Evolutionary conservation across 352 stramenopile genomes (phyloP).

Genomic region (Phytopythium vexans): DNA sequence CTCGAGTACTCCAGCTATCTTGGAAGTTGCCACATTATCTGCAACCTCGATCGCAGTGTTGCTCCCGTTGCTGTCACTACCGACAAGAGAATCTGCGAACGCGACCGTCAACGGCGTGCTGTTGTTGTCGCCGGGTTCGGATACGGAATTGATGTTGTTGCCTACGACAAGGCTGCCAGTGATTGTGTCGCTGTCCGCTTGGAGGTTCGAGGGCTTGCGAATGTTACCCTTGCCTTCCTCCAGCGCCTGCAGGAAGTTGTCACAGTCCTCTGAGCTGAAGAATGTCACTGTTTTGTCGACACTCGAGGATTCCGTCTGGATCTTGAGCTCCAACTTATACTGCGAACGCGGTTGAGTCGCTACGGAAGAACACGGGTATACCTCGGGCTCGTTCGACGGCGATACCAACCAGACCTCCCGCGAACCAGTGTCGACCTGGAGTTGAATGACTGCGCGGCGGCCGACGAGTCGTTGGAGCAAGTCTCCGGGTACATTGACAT

Average conservation of each 20-base stretch:
- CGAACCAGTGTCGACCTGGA: constrained; percentile 77
- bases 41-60: constrained; percentile 17
- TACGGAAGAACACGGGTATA: constrained; percentile 74
- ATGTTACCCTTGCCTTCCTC: constrained; percentile 84
- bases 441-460: constrained; percentile 78
- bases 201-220: constrained; percentile 39
- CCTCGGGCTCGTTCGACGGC: constrained; percentile 68
- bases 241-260: constrained; percentile 77
- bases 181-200: neutral
- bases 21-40: constrained; percentile 29
- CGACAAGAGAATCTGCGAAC: neutral
- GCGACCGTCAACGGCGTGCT: too few relatives aligned
- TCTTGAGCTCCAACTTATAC: constrained; percentile 82
- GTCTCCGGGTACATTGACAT: constrained; percentile 83
- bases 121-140: neutral
- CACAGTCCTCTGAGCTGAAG: constrained; percentile 73
- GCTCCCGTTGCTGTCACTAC: neutral
- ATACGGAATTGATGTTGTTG: neutral
- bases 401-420: constrained; percentile 82
- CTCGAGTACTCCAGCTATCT: constrained; percentile 59
- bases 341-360: constrained; percentile 73
- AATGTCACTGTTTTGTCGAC: constrained; percentile 86
- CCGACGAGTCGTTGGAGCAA: constrained; percentile 78
- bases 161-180: constrained; percentile 3
- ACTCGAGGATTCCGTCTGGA: constrained; percentile 65